Base-by-base conservation (phyloP, 2,329 filamentous ascomycete genomes). In the Sporothrix euskadiensis region DNA sequence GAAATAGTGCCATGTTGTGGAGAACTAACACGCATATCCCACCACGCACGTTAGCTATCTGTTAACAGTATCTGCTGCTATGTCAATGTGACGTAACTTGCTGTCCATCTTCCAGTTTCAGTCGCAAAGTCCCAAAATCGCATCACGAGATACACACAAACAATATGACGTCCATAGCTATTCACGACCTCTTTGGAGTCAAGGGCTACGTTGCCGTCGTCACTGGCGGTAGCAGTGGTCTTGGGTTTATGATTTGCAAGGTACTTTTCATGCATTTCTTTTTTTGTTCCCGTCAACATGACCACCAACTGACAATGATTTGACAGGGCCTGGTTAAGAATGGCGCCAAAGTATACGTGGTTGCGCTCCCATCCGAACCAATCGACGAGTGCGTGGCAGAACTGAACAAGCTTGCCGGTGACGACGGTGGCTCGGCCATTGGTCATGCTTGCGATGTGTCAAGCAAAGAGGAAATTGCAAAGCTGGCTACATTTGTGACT, bases 271-370 rank as follows among this genome's bases (percentile, higher is more conserved):
- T 8, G 39, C 26, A 26, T 26, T 32, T 84, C 83, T 82, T n/a
- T 47, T 10, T 22, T 16, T 6, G 12, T 1, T 2, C 4, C 41
- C 9, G 5, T 16, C 26, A 16, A 44, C 1, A 26, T 14, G 26
- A 26, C 26, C 12, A 35, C 10, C 4, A 4, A 39, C n/a, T 10
- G 39, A 5, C 76, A 1, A 0, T 79, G 84, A 9, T 84, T 3
- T 6, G 5, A 7, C 14, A 81, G 66, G 78, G 80, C 32, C 78
- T 81, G 12, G 88, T 91, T 0, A 82, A 84, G 73, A 92, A 92
- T 80, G 90, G 90, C 75, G 88, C 87, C 73, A 91, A 87, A 75
- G 91, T 93, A 6, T 93, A 92, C 83, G 90, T 93, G 75, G 89
- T 88, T 32, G 90, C 91, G 44, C 88, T 88, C 19, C 89, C 88